Evolutionary conservation across 2,329 filamentous ascomycete species (phyloP).

Genomic region (Bipolaris bicolor): DNA sequence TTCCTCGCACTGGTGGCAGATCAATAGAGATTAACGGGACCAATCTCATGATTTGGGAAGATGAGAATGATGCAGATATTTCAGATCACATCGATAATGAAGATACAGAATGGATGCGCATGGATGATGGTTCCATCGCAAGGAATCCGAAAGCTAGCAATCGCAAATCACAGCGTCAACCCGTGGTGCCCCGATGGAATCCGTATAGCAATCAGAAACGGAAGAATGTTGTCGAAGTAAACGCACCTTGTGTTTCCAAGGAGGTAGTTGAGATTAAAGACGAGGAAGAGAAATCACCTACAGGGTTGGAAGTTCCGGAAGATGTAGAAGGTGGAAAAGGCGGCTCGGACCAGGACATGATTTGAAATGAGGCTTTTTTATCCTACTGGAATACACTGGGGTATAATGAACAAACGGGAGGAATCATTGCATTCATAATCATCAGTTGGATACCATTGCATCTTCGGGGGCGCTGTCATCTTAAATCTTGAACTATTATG

Average conservation of each 20-base stretch:
- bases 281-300: slow-evolving; percentile 18
- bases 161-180: slow-evolving; percentile 35
- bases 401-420: neutral
- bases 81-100: slow-evolving; percentile 47
- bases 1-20: slow-evolving; percentile 48
- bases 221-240: slow-evolving; percentile 30
- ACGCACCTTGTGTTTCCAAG: slow-evolving; percentile 28
- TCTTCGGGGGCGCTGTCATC: neutral
- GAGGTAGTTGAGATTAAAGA: slow-evolving; percentile 26
- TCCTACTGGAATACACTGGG: too few species aligned
- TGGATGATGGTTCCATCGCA: slow-evolving; percentile 47
- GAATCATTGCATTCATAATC: slow-evolving; percentile 20
- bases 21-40: slow-evolving; percentile 48
- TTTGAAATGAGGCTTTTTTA: slow-evolving; percentile 1
- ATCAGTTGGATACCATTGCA: slow-evolving; percentile 27
- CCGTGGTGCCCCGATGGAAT: slow-evolving; percentile 39
- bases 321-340: slow-evolving; percentile 12
- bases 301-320: slow-evolving; percentile 19
- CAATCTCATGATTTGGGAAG: slow-evolving; percentile 50
- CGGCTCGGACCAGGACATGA: slow-evolving; percentile 28
- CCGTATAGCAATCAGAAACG: slow-evolving; percentile 42
- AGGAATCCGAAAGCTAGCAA: slow-evolving; percentile 46
- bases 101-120: slow-evolving; percentile 46
- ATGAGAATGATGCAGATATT: slow-evolving; percentile 48
- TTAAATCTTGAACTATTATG: neutral